Percentiles rank a stretch among this genome's conserved stretches.
Conservation (phyloP, 352 stramenopile species). For the Phytophthora sojae region DNA sequence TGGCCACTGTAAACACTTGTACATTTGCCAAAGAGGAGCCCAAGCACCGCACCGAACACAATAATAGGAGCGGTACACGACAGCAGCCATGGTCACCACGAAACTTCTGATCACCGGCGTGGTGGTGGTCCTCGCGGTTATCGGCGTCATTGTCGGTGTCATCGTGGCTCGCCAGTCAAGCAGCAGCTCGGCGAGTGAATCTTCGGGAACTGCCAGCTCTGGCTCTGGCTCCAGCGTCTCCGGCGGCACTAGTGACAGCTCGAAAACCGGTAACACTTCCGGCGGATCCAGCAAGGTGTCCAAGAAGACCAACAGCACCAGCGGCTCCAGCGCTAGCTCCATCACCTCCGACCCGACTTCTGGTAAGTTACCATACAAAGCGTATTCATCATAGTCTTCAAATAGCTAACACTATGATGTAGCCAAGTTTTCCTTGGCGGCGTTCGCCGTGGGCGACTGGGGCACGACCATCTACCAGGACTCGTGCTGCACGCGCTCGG, state of each 20-base stretch:
- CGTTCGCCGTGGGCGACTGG: conserved; percentile 35
- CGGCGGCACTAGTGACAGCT: background rate
- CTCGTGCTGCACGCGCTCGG: conserved; percentile 42
- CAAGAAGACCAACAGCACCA: background rate
- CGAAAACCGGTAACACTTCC: background rate
- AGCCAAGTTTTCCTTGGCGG: conserved; percentile 19
- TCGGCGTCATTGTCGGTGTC: conserved; percentile 1
- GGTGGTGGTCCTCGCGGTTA: conserved; percentile 1
- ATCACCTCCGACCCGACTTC: conserved; percentile 3
- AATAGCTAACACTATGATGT: no score
- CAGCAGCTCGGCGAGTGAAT: background rate
- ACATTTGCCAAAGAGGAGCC: background rate
- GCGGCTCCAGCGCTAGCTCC: background rate
- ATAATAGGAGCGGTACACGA: background rate
- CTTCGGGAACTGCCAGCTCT: background rate
- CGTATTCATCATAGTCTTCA: no score
- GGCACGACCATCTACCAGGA: conserved; percentile 40
- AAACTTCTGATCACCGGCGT: conserved; percentile 1
- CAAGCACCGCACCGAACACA: background rate
- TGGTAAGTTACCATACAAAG: background rate
- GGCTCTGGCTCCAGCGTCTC: background rate
- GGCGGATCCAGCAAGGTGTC: background rate
- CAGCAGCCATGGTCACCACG: background rate
- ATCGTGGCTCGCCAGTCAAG: conserved; percentile 1
- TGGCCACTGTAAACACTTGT: background rate